Conservation (phyloP, 805 yeast species). For the Wickerhamomyces bisporus region DNA sequence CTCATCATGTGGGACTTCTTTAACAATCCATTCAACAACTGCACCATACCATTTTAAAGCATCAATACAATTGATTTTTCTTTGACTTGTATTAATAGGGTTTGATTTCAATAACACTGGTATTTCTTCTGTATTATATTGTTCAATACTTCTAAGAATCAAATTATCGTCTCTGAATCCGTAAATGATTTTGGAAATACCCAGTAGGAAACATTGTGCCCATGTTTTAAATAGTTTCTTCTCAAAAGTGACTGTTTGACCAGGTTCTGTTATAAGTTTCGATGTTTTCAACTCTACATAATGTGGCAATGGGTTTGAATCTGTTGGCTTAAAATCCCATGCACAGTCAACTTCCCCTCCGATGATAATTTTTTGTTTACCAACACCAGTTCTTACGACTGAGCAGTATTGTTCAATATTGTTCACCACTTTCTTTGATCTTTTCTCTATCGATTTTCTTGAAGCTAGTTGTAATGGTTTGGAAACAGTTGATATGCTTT, state of each 20-base stretch:
- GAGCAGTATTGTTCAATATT: conserved; percentile 74
- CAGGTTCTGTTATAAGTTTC: conserved; percentile 46
- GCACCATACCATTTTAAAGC: conserved; percentile 86
- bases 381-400: conserved; percentile 83
- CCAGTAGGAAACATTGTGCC: conserved; percentile 91
- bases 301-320: conserved; percentile 44
- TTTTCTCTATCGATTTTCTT: conserved; percentile 60
- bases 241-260: conserved; percentile 64
- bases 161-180: conserved; percentile 81
- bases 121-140: conserved; percentile 69
- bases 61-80: conserved; percentile 64
- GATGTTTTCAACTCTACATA: conserved; percentile 85
- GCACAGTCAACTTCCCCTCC: conserved; percentile 94
- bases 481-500: conserved; percentile 65
- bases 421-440: conserved; percentile 56
- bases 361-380: conserved; percentile 57
- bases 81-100: conserved; percentile 35
- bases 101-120: conserved; percentile 62
- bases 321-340: conserved; percentile 69
- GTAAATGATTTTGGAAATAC: conserved; percentile 73
- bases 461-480: conserved; percentile 70
- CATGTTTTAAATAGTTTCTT: conserved; percentile 73
- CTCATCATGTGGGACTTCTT: conserved; percentile 49
- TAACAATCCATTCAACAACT: conserved; percentile 69
- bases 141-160: conserved; percentile 63